Conservation (phyloP, 2,329 filamentous ascomycete genomes). For the Trichocomaceae sp. region DNA sequence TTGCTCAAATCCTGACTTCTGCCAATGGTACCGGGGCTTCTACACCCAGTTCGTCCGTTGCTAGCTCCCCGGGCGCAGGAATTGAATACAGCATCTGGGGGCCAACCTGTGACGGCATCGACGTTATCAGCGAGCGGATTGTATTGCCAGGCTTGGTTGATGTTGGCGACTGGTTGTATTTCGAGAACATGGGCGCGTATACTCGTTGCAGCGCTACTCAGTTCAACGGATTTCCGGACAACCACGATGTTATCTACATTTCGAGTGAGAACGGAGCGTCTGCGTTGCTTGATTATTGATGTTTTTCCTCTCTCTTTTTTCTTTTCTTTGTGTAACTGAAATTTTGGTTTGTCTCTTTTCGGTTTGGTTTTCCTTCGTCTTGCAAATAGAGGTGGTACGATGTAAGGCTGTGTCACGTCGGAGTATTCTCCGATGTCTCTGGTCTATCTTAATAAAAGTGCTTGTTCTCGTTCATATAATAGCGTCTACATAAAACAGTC, state of each 20-base stretch:
- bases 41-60: slow-evolving; percentile 10
- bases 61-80: slow-evolving; percentile 31
- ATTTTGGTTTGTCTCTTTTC: not conserved
- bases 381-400: not conserved
- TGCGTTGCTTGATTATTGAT: slow-evolving; percentile 56
- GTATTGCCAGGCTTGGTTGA: slow-evolving; percentile 70
- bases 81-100: slow-evolving; percentile 96
- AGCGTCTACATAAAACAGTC: not conserved
- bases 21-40: slow-evolving; percentile 35
- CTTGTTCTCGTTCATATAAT: not conserved
- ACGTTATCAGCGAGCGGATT: slow-evolving; percentile 80
- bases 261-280: slow-evolving; percentile 85
- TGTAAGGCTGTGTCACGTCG: not conserved
- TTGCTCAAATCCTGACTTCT: slow-evolving; percentile 71
- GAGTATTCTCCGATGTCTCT: not conserved
- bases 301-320: slow-evolving; percentile 8
- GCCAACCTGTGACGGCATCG: slow-evolving; percentile 95
- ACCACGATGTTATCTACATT: slow-evolving; percentile 89
- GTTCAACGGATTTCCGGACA: slow-evolving; percentile 95
- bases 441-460: not conserved
- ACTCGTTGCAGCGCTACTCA: slow-evolving; percentile 95
- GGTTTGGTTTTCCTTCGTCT: not conserved
- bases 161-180: slow-evolving; percentile 97
- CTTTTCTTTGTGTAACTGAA: not conserved
- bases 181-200: slow-evolving; percentile 98